Conservation (phyloP, 1,139 yeast species). For the Lodderomyces orthopsilosis region DNA sequence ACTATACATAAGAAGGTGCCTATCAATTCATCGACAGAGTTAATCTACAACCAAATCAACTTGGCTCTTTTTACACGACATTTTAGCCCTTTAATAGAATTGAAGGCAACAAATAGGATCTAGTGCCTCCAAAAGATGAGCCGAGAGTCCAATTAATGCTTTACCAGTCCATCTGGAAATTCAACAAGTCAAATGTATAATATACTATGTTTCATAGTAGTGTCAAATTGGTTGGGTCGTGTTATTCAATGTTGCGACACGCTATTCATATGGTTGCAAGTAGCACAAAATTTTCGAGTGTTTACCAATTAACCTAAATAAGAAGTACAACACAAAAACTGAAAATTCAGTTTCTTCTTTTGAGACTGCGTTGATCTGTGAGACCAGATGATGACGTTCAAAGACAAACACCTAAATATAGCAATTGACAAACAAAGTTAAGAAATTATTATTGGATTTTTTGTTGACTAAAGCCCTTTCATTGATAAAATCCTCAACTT, state of each 20-base stretch:
- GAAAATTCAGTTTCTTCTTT: not conserved
- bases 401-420: not conserved
- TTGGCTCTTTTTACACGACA: not conserved
- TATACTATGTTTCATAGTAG: no score
- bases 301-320: not conserved
- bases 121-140: no score
- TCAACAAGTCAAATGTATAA: no score
- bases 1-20: no score
- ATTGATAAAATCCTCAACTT: not conserved
- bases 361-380: not conserved
- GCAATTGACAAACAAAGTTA: not conserved
- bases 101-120: no score
- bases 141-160: no score
- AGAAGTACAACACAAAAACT: not conserved
- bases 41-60: no score
- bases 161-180: no score
- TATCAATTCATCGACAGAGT: no score
- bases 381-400: not conserved
- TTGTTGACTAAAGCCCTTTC: constrained; percentile 1
- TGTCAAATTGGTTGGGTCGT: no score
- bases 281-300: not conserved
- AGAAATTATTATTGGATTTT: not conserved
- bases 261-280: not conserved
- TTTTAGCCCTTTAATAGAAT: not conserved
- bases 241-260: not conserved